Base-by-base conservation (phyloP, 23 red algal genomes). In the Rhodosorus marinus region DNA sequence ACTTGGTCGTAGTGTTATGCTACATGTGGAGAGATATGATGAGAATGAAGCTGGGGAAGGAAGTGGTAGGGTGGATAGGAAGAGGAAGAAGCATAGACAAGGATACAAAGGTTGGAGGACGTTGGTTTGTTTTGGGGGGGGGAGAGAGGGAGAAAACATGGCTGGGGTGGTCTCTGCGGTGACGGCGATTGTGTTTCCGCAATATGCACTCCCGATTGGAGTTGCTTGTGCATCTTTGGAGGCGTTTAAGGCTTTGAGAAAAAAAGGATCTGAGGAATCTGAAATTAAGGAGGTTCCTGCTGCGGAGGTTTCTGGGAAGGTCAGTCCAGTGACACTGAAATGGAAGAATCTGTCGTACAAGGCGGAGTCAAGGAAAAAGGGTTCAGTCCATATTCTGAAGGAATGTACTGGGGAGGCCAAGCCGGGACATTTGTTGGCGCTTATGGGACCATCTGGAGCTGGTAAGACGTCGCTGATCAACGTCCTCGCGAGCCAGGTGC, bases 401-500 rank as follows among this genome's bases (percentile, higher is more conserved):
- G 11, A 11, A 43, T 11, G 11, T 43, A 72, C 56, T 29, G 82
- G 82, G 26, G 33, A 4, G 47, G 83, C 83, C 4, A 35, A 43
- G 2, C 73, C 83, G 1, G 83, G 83, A 20, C 65, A 75, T 27
- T 35, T 92, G 27, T 17, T 92, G 19, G 88, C 88, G 24, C 57
- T 95, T 41, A 19, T 83, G 22, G 88, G 88, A 2, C 76, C 88
- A 31, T 84, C 77, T 29, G 88, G 88, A 7, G 54, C 76, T 1
- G 88, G 88, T 17, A 95, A 95, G 66, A 76, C 77, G 26, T 84
- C 77, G 24, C 58, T 95, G 11, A 65, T 95, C n/a, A 76, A 75
- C 36, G 55, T 70, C 20, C 34, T 95, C 46, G 77, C 88, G 1
- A 80, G 88, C 0, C 72, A 80, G 9, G 33, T 92, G 4, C 51